Percentiles rank a stretch among this genome's conserved stretches.
Evolutionary conservation across 1,284 basidiomycete species (phyloP).

Genomic region (Porphyrellus sp.): DNA sequence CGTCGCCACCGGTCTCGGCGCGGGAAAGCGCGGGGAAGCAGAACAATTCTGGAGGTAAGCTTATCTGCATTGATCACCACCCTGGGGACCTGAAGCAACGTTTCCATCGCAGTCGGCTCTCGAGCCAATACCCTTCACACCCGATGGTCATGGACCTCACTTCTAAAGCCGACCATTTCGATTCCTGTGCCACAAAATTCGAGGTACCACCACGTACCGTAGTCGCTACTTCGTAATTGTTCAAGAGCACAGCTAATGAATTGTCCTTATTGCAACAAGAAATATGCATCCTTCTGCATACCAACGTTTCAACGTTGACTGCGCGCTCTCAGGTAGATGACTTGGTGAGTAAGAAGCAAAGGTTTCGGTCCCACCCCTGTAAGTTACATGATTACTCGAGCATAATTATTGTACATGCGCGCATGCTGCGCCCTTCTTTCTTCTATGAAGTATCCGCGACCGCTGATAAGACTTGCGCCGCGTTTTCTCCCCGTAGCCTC

Average conservation of each 20-base stretch:
- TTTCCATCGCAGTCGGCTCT: constrained; percentile 50
- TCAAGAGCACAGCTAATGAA: not conserved
- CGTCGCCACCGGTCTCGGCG: constrained; percentile 64
- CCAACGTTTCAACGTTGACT: too few species aligned
- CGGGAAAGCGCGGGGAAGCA: constrained; percentile 54
- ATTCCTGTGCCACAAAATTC: constrained; percentile 68
- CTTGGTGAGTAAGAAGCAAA: too few species aligned
- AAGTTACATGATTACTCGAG: too few species aligned
- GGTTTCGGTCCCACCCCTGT: too few species aligned
- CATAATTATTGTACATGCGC: too few species aligned
- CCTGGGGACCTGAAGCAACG: not conserved
- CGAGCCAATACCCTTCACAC: constrained; percentile 57
- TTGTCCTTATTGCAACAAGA: not conserved
- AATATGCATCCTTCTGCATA: not conserved
- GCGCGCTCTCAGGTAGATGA: too few species aligned
- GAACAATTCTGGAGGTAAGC: constrained; percentile 67
- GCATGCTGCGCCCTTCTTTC: too few species aligned
- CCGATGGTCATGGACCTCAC: constrained; percentile 64
- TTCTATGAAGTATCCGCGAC: too few species aligned
- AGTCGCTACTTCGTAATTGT: constrained; percentile 10
- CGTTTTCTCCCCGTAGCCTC: too few species aligned
- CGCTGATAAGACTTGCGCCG: too few species aligned
- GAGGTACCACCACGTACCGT: constrained; percentile 53
- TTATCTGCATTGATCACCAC: not conserved
- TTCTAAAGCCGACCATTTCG: constrained; percentile 64